Conservation (phyloP, 768 basidiomycete genomes). For the Gyrodon lividus region DNA sequence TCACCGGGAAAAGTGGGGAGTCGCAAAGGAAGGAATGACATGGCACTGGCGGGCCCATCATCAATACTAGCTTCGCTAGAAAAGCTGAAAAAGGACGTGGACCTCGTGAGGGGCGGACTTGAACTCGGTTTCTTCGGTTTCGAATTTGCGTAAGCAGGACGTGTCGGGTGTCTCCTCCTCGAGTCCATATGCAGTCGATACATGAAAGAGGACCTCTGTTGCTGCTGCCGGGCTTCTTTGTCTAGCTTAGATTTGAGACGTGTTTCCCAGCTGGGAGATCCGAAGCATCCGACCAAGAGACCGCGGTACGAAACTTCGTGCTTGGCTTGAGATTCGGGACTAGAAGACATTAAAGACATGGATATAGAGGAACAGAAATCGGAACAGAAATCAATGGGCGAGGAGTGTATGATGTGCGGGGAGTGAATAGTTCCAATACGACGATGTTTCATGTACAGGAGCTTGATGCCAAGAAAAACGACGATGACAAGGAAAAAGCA, state of each 20-base stretch:
- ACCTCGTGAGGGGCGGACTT: slow-evolving; percentile 9
- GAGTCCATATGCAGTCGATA: slow-evolving; percentile 10
- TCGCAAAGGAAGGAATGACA: neutral
- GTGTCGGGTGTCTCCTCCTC: slow-evolving; percentile 7
- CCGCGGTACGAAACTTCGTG: slow-evolving; percentile 5
- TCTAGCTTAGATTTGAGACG: slow-evolving; percentile 14
- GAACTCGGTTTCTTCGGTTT: neutral
- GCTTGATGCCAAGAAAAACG: slow-evolving; percentile 20
- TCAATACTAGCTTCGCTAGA: slow-evolving; percentile 3
- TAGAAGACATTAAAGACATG: neutral
- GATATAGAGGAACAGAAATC: slow-evolving; percentile 1
- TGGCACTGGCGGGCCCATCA: neutral
- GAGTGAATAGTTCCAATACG: slow-evolving; percentile 28
- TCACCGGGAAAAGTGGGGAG: neutral
- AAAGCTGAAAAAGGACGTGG: slow-evolving; percentile 8
- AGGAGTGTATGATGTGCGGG: neutral
- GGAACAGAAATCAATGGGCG: slow-evolving; percentile 1
- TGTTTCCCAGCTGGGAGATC: slow-evolving; percentile 34
- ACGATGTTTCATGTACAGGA: slow-evolving; percentile 29
- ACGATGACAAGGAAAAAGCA: slow-evolving; percentile 16
- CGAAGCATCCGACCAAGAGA: slow-evolving; percentile 29
- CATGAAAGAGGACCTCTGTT: slow-evolving; percentile 3
- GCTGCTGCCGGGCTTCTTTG: slow-evolving; percentile 4
- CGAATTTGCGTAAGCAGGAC: neutral
- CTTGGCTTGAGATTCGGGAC: slow-evolving; percentile 6